Percentiles rank a stretch among this genome's conserved stretches.
These are phyloP conservation scores for Tylopilus sp. DNA, from an alignment of 768 basidiomycete species.

Conservation along the genomic window DNA sequence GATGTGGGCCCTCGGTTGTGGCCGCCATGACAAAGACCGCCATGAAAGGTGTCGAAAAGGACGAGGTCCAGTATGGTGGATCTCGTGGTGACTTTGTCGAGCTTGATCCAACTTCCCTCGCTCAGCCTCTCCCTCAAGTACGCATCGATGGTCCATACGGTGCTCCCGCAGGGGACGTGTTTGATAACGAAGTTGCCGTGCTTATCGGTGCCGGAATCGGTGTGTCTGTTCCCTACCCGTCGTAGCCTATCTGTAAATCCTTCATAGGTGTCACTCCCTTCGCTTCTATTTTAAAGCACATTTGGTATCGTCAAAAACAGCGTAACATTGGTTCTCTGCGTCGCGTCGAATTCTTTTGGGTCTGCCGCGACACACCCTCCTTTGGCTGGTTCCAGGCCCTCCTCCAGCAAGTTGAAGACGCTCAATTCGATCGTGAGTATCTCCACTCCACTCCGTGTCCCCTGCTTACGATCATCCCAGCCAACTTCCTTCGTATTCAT, in stretches of 20 bases:
- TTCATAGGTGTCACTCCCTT: constrained; percentile 83
- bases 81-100: constrained; percentile 81
- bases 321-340: constrained; percentile 76
- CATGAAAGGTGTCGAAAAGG: constrained; percentile 72
- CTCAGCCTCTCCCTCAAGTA: constrained; percentile 59
- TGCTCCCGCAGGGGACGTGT: constrained; percentile 90
- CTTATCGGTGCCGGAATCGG: constrained; percentile 93
- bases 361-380: constrained; percentile 91
- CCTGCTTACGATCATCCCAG: constrained; percentile 37
- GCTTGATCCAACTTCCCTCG: constrained; percentile 50
- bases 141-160: constrained; percentile 92
- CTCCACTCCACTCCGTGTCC: not conserved
- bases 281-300: constrained; percentile 91
- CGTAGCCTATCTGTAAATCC: not conserved
- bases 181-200: constrained; percentile 82
- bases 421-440: constrained; percentile 81
- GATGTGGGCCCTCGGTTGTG: constrained; percentile 73
- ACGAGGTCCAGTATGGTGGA: constrained; percentile 38
- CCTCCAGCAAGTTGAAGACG: constrained; percentile 82
- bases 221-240: constrained; percentile 28
- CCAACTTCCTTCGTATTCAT: constrained; percentile 90
- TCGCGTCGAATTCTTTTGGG: constrained; percentile 94
- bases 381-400: constrained; percentile 96
- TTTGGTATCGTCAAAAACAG: constrained; percentile 88
- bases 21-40: constrained; percentile 75